Evolutionary conservation across 2,329 filamentous ascomycete genomes (phyloP).

Genomic region (Cryphonectria nitschkei): DNA sequence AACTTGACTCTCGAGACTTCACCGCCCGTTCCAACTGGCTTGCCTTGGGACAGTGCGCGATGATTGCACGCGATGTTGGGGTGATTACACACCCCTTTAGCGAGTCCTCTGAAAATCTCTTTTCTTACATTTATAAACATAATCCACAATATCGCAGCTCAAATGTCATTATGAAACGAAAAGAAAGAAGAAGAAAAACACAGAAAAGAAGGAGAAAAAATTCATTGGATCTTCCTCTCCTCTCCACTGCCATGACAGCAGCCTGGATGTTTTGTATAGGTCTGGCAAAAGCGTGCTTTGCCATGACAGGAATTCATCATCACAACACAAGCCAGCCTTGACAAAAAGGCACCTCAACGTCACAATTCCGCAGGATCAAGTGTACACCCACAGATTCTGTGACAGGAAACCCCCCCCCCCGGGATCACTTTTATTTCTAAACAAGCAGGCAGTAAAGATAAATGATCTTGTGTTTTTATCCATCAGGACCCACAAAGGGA

Average conservation of each 20-base stretch:
- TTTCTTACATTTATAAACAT: not conserved
- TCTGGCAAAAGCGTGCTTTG: not conserved
- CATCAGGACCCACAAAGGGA: no score
- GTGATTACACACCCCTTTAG: not conserved
- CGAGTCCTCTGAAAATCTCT: not conserved
- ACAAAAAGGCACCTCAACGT: not conserved
- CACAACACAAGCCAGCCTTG: not conserved
- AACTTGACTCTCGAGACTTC: not conserved
- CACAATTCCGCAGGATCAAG: not conserved
- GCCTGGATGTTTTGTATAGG: not conserved
- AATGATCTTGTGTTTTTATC: no score
- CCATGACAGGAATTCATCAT: not conserved
- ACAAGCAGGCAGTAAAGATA: not conserved
- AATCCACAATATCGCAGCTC: constrained; percentile 4
- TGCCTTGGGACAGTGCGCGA: not conserved
- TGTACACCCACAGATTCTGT: not conserved
- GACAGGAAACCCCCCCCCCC: not conserved
- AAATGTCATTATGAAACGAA: not conserved
- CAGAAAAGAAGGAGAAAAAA: no score
- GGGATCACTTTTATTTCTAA: no score
- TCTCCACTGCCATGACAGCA: not conserved
- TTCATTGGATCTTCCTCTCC: not conserved
- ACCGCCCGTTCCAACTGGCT: not conserved
- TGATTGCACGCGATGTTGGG: not conserved
- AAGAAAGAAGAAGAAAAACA: not conserved